These are phyloP conservation scores for Plenodomus lindquistii DNA, from an alignment of 2,329 filamentous ascomycete species.

Conservation along the genomic window DNA sequence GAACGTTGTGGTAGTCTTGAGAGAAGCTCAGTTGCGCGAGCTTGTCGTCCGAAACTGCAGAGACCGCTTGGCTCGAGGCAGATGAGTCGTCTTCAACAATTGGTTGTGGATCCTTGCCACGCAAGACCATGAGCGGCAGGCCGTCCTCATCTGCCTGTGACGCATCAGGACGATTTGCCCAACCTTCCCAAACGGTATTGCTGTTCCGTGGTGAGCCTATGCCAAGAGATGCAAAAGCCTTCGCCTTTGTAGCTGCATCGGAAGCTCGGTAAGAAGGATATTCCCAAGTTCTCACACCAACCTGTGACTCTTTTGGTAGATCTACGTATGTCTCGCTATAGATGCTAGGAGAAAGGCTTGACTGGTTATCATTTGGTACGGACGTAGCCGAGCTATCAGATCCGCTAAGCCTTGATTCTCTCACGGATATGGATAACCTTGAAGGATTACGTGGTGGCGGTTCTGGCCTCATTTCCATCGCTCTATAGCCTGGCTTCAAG, in stretches of 20 bases:
- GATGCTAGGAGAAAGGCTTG: not conserved
- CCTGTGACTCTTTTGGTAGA: not conserved
- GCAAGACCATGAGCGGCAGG: slow-evolving; percentile 2
- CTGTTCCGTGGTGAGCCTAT: slow-evolving; percentile 15
- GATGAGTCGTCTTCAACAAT: slow-evolving; percentile 15
- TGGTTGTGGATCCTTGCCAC: slow-evolving; percentile 16
- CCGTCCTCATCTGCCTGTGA: not conserved
- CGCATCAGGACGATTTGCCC: not conserved
- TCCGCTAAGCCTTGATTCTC: not conserved
- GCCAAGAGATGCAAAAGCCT: slow-evolving; percentile 25
- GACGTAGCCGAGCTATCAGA: not conserved
- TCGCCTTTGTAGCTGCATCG: slow-evolving; percentile 22
- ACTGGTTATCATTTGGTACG: not conserved
- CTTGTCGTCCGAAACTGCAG: slow-evolving; percentile 23
- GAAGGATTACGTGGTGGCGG: slow-evolving; percentile 27
- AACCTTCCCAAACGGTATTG: slow-evolving; percentile 3
- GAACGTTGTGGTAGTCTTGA: slow-evolving; percentile 35
- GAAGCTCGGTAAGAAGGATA: slow-evolving; percentile 15
- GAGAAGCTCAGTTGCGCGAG: slow-evolving; percentile 29
- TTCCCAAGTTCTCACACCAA: not conserved
- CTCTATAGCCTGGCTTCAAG: slow-evolving; percentile 27
- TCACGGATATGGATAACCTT: slow-evolving; percentile 11
- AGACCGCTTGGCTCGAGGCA: slow-evolving; percentile 19
- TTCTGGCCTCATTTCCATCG: slow-evolving; percentile 3
- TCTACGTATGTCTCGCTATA: not conserved